Percentiles rank a stretch among this genome's conserved stretches.
These are phyloP conservation scores for Musa itinerans DNA, from an alignment of 176 grass and related monocot species.

Conservation along the genomic window DNA sequence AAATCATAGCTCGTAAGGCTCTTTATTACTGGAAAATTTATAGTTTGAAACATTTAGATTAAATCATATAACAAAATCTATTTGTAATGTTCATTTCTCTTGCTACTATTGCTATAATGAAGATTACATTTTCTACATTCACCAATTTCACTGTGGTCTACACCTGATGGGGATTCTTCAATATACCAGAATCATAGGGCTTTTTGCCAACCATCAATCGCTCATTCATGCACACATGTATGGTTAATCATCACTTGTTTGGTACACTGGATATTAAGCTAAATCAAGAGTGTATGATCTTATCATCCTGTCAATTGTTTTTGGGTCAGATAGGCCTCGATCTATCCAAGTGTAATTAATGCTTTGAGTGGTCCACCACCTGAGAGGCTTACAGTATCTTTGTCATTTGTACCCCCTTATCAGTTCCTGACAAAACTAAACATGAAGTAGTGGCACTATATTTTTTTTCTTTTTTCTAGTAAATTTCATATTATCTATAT, in stretches of 20 bases:
- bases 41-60: background rate
- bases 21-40: background rate
- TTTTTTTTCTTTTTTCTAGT: background rate
- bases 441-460: background rate
- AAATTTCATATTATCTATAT: background rate
- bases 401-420: background rate
- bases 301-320: background rate
- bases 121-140: background rate
- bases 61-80: background rate
- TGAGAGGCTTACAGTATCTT: background rate
- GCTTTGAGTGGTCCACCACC: background rate
- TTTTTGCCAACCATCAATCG: background rate
- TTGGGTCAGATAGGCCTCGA: background rate
- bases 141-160: background rate
- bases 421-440: no score
- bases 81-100: background rate
- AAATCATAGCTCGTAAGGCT: background rate
- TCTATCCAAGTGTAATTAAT: background rate
- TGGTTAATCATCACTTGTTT: background rate
- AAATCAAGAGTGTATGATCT: background rate
- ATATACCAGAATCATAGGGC: background rate
- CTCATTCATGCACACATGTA: background rate
- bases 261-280: background rate
- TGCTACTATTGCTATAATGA: background rate
- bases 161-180: background rate